These are phyloP conservation scores for Erodium maritimum DNA, from an alignment of 345 rosid genomes.

Conservation along the genomic window DNA sequence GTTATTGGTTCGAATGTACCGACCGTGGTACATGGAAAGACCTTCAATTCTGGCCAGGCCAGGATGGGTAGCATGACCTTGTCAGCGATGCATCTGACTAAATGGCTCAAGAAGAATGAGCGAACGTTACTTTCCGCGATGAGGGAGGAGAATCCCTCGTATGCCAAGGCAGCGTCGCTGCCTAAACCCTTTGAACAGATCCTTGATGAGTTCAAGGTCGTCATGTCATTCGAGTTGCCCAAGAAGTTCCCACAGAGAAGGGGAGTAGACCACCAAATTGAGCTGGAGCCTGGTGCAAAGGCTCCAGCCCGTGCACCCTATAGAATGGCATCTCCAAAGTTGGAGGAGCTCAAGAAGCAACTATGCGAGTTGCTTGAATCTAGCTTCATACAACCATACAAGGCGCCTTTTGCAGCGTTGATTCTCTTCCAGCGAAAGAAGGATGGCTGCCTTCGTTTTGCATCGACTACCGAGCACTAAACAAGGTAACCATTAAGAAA, in stretches of 20 bases:
- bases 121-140: background rate
- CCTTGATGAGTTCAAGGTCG: background rate
- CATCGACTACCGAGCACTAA: background rate
- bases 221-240: background rate
- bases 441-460: background rate
- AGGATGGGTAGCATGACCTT: background rate
- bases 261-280: background rate
- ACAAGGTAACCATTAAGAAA: background rate
- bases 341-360: background rate
- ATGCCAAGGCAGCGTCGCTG: accelerated
- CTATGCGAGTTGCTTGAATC: background rate
- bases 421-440: background rate
- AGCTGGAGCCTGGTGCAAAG: background rate
- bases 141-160: background rate
- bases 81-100: background rate
- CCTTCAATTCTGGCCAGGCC: background rate
- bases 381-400: background rate
- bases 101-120: background rate
- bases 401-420: background rate
- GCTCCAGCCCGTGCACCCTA: background rate
- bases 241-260: background rate
- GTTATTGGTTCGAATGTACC: background rate
- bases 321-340: too few species aligned
- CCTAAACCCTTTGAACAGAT: too few species aligned
- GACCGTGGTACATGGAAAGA: background rate